Evolutionary conservation across 768 basidiomycete genomes (phyloP).

Genomic region (Coprinellus aureogranulatus): DNA sequence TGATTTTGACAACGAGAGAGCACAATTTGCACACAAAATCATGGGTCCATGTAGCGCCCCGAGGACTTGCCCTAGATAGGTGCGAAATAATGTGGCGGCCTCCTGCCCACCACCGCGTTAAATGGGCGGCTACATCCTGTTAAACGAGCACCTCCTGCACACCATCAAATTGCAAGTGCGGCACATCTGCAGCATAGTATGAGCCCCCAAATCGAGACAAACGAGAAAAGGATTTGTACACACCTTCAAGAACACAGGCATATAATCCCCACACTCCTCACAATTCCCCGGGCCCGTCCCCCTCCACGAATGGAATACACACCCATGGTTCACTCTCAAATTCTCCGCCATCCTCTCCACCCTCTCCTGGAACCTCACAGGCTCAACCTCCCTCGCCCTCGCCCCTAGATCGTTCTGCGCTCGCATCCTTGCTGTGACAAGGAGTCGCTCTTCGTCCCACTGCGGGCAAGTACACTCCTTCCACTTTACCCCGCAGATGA

Average conservation of each 20-base stretch:
- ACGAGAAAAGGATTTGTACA: not conserved
- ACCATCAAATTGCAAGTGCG: conserved; percentile 12
- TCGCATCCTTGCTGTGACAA: conserved; percentile 42
- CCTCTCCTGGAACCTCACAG: conserved; percentile 25
- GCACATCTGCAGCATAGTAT: conserved; percentile 12
- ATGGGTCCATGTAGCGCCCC: too few species aligned
- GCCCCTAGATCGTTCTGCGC: conserved; percentile 41
- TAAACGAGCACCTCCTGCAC: conserved; percentile 15
- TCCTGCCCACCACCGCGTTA: too few species aligned
- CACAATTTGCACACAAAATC: too few species aligned
- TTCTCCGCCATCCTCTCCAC: conserved; percentile 31
- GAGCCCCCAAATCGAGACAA: too few species aligned
- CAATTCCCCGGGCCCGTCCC: conserved; percentile 45
- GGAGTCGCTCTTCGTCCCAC: conserved; percentile 55
- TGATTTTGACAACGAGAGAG: too few species aligned
- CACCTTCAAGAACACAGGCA: conserved; percentile 51
- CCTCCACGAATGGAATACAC: conserved; percentile 41
- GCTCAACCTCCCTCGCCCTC: conserved; percentile 21
- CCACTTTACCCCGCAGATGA: conserved; percentile 61
- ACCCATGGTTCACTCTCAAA: conserved; percentile 55
- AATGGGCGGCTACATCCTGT: conserved; percentile 10
- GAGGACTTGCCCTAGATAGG: too few species aligned
- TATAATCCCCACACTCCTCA: conserved; percentile 39
- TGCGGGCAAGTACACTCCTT: conserved; percentile 59
- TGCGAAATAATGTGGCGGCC: too few species aligned